Base-by-base conservation (phyloP, 805 yeast species). In the Metschnikowia kofuensis region DNA sequence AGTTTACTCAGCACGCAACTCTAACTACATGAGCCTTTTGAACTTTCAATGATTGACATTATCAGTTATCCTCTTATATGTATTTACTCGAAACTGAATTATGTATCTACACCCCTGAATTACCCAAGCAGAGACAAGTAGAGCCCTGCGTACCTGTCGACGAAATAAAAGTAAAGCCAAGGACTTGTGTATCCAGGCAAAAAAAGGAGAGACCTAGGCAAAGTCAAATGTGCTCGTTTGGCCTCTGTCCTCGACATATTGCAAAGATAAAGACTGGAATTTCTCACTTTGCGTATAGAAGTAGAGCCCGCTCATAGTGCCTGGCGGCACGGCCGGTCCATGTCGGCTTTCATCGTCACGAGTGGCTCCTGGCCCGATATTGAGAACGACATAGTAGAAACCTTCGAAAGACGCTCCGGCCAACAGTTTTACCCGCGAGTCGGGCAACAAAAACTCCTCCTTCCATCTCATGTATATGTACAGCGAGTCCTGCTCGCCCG, bases 381-480 rank as follows among this genome's bases (percentile, higher is more conserved):
- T 87, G 59, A 90, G 83, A 38, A 89, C 88, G 29, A 90, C 80
- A 63, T 90, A 91, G 66, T 91, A 91, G 63, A 90, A 90, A 0
- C 98, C 98, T 38, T 90, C 96, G 65, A 85, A 91, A 2, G 96
- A 86, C 0, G 96, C 97, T 13, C 79, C 92, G 54, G 70, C 72
- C 49, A 79, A 79, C 55, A 76, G 80, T 51, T 74, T 78, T n/a
- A 84, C 69, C 48, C 70, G 67, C 30, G 89, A 83, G 67, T 89
- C 96, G 0, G 96, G 96, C 8, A 87, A 83, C 51, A 91, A 68
- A 61, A 89, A 89, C 59, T 83, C 80, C 66, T 91, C 98, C 68
- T 91, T 91, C 98, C 98, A 91, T 56, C 97, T 77, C 97, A 91
- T 91, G 63, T 83, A 91, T 6, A 91, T 67, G 58, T 59, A 64